Evolutionary conservation across 257 asterid genomes (phyloP).

Genomic region (Rehmannia glutinosa): DNA sequence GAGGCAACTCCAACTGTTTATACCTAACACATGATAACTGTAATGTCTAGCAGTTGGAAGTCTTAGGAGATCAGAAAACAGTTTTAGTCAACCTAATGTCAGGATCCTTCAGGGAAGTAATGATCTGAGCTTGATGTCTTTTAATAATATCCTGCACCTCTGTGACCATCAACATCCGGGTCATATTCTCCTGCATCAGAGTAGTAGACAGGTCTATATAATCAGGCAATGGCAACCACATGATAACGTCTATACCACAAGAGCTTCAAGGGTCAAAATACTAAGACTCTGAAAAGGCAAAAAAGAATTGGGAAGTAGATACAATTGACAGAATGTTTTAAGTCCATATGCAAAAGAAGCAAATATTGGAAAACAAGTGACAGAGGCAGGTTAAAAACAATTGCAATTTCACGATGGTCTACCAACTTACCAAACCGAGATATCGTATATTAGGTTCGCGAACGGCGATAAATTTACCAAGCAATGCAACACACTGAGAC

Average conservation of each 20-base stretch:
- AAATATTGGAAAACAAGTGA: slow-evolving; percentile 5
- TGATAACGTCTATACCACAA: not conserved
- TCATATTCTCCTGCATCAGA: slow-evolving; percentile 92
- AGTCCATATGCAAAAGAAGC: slow-evolving; percentile 3
- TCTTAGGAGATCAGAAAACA: slow-evolving; percentile 21
- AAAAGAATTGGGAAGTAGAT: not conserved
- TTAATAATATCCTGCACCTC: slow-evolving; percentile 93
- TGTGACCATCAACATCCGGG: slow-evolving; percentile 97
- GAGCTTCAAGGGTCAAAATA: slow-evolving; percentile 3
- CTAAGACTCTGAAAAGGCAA: not conserved
- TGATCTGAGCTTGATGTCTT: slow-evolving; percentile 97
- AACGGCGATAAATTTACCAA: slow-evolving; percentile 93
- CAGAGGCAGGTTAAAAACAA: not conserved
- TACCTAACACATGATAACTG: not conserved
- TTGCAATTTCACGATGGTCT: slow-evolving; percentile 6
- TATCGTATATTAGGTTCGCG: slow-evolving; percentile 97
- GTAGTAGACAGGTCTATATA: slow-evolving; percentile 15
- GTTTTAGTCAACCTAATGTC: slow-evolving; percentile 69
- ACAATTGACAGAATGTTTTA: not conserved
- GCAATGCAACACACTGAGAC: slow-evolving; percentile 97
- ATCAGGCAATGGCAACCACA: slow-evolving; percentile 8
- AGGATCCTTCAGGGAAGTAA: slow-evolving; percentile 96
- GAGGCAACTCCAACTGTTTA: not conserved
- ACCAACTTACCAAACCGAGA: slow-evolving; percentile 84
- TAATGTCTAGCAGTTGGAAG: slow-evolving; percentile 2